phyloP scores from a whole-genome alignment of 495 filamentous ascomycete genomes.

The Xylaria flabelliformis region DNA sequence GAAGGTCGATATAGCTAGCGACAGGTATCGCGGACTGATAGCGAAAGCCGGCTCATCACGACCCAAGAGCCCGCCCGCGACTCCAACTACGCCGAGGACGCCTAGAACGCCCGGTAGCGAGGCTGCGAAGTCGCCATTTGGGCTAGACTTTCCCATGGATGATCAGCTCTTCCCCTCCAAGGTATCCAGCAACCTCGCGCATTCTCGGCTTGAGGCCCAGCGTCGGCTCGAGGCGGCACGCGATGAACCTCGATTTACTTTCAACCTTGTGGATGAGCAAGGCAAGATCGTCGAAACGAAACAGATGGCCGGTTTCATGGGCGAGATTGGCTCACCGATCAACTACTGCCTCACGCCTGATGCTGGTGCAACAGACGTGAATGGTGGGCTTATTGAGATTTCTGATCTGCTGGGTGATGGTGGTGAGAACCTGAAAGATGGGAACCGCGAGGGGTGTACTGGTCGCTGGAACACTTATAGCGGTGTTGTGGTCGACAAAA shows the following conservation, averaged over 20 bases:
- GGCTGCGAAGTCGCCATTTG: constrained; percentile 29
- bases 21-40: constrained; percentile 47
- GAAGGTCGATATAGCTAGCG: constrained; percentile 42
- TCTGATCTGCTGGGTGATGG: constrained; percentile 54
- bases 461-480: constrained; percentile 62
- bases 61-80: constrained; percentile 32
- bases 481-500: constrained; percentile 34
- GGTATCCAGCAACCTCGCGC: constrained; percentile 53
- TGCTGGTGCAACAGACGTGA: constrained; percentile 60
- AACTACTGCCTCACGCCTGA: constrained; percentile 66
- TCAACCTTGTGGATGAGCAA: constrained; percentile 62
- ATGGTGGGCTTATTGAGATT: constrained; percentile 60
- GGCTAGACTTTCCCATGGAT: constrained; percentile 37
- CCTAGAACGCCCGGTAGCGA: constrained; percentile 36
- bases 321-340: constrained; percentile 60
- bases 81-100: constrained; percentile 36
- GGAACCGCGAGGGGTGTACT: constrained; percentile 54
- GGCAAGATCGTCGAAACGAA: constrained; percentile 51
- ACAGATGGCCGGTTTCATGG: constrained; percentile 64
- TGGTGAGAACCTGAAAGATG: constrained; percentile 48
- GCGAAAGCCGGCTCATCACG: constrained; percentile 35
- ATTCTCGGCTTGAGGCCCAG: constrained; percentile 62
- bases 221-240: constrained; percentile 62
- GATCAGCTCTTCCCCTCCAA: constrained; percentile 41
- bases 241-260: constrained; percentile 54